These are phyloP conservation scores for Geotrichum klebahnii DNA, from an alignment of 1,139 yeast genomes.

Conservation along the genomic window DNA sequence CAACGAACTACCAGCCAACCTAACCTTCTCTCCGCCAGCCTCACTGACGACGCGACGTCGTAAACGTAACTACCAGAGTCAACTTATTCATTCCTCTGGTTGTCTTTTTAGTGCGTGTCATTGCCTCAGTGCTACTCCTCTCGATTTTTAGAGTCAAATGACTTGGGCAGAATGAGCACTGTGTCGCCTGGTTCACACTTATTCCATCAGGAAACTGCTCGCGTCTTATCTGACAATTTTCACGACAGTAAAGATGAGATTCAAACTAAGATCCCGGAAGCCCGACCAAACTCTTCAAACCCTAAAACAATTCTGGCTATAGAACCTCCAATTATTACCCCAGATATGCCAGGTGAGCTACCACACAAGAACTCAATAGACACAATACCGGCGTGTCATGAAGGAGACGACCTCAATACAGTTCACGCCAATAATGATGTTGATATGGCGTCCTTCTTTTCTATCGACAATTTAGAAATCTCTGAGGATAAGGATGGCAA, in stretches of 20 bases:
- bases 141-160: constrained; percentile 4
- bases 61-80: not conserved
- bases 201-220: constrained; percentile 8
- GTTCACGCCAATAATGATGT: not conserved
- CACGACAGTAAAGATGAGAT: not conserved
- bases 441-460: constrained; percentile 8
- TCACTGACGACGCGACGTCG: not conserved
- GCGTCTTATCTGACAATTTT: constrained; percentile 2
- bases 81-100: not conserved
- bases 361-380: not conserved
- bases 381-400: not conserved
- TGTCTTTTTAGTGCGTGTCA: not conserved
- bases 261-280: not conserved
- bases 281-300: not conserved
- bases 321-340: not conserved
- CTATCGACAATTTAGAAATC: constrained; percentile 8
- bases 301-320: not conserved
- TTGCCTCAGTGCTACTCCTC: not conserved
- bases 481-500: constrained; percentile 8
- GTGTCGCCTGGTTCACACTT: constrained; percentile 7
- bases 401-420: not conserved
- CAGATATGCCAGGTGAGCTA: constrained; percentile 7
- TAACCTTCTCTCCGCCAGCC: not conserved
- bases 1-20: not conserved
- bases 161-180: constrained; percentile 11